Conservation (phyloP, 2,329 filamentous ascomycete genomes). For the Orbilia oligospora region DNA sequence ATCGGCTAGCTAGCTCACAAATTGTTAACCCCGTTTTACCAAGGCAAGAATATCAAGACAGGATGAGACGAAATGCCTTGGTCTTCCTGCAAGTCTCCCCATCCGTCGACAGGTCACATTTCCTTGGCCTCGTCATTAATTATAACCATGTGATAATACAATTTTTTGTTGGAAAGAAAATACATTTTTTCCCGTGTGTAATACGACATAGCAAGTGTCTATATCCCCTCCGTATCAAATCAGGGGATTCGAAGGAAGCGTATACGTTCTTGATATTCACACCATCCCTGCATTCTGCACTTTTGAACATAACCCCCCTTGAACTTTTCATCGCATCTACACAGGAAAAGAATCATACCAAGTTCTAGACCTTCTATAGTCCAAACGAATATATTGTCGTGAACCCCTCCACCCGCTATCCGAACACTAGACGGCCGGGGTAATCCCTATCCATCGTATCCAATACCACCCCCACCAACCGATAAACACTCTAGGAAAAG, state of each 20-base stretch:
- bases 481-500: neutral
- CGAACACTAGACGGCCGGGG: constrained; percentile 1
- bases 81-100: constrained; percentile 24
- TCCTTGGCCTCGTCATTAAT: constrained; percentile 40
- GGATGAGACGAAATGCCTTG: constrained; percentile 3
- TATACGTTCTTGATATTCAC: neutral
- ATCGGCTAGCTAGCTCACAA: neutral
- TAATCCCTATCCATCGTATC: constrained; percentile 9
- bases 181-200: constrained; percentile 10
- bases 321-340: constrained; percentile 14
- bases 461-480: constrained; percentile 1
- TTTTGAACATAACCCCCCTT: constrained; percentile 16
- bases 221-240: neutral
- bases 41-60: constrained; percentile 15
- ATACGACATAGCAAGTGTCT: neutral
- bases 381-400: constrained; percentile 11
- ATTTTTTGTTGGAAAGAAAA: neutral
- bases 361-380: constrained; percentile 20
- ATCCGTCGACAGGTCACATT: constrained; percentile 28
- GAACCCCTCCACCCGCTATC: constrained; percentile 5
- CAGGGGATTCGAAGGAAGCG: too few relatives aligned
- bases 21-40: constrained; percentile 18
- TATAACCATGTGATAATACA: constrained; percentile 3
- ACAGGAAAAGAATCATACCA: neutral
- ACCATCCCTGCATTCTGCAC: constrained; percentile 16